These are phyloP conservation scores for Urtica urens DNA, from an alignment of 306 rosid species.

Conservation along the genomic window DNA sequence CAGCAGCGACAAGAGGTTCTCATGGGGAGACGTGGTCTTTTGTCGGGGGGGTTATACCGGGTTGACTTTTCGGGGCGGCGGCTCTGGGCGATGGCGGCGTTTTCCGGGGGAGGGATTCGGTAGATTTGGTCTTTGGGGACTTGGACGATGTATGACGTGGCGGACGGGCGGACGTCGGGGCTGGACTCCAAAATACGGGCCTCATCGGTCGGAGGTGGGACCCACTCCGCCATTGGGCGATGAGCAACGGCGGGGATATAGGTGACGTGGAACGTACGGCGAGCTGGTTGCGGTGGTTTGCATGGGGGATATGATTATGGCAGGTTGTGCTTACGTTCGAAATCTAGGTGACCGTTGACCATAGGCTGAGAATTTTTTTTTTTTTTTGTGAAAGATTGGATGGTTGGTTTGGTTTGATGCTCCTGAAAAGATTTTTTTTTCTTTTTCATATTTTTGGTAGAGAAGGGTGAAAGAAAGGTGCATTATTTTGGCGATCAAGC, in stretches of 20 bases:
- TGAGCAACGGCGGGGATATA: conserved; percentile 33
- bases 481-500: neutral
- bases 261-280: conserved; percentile 5
- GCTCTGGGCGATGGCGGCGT: conserved; percentile 29
- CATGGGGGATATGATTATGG: conserved; percentile 8
- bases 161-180: neutral
- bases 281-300: conserved; percentile 17
- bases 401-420: neutral
- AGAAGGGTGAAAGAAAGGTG: neutral
- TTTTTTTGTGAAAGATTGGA: neutral
- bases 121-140: conserved; percentile 67
- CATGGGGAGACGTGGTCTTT: too few species aligned
- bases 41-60: too few species aligned
- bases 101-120: conserved; percentile 40
- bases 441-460: neutral
- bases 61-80: neutral
- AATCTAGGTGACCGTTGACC: too few species aligned
- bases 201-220: conserved; percentile 1
- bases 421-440: neutral
- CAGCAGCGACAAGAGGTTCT: conserved; percentile 7
- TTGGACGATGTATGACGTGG: conserved; percentile 43
- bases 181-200: neutral
- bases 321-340: too few species aligned
- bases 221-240: conserved; percentile 71
- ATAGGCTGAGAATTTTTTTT: too few species aligned